Percentiles rank a stretch among this genome's conserved stretches.
These are phyloP conservation scores for Thymus quinquecostatus DNA, from an alignment of 257 asterid species.

Conservation along the genomic window DNA sequence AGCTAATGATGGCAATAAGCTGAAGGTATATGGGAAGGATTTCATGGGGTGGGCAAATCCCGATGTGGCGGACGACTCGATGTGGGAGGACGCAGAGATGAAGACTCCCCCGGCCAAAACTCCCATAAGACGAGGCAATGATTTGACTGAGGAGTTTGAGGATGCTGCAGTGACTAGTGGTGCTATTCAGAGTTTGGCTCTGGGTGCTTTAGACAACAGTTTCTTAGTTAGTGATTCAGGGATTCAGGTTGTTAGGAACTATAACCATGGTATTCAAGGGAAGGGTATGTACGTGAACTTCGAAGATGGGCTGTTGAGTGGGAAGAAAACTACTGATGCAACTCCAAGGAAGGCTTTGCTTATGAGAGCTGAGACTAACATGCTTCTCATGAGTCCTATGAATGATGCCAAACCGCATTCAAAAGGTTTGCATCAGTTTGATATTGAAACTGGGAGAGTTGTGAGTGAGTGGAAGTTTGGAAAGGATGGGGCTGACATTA, in stretches of 20 bases:
- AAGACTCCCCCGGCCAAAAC: constrained; percentile 66
- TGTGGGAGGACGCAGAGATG: constrained; percentile 86
- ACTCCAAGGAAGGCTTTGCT: constrained; percentile 93
- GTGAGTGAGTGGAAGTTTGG: constrained; percentile 95
- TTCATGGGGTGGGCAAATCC: constrained; percentile 96
- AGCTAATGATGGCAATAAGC: constrained; percentile 73
- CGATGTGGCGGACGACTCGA: constrained; percentile 81
- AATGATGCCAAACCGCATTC: constrained; percentile 65
- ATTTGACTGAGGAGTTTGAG: constrained; percentile 83
- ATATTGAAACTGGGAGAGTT: constrained; percentile 82
- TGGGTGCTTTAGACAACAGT: constrained; percentile 94
- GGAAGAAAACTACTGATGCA: constrained; percentile 35
- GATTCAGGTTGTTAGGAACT: constrained; percentile 85
- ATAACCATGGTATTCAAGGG: constrained; percentile 88
- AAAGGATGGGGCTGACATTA: constrained; percentile 90
- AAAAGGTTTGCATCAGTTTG: constrained; percentile 87
- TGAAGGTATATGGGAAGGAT: constrained; percentile 94
- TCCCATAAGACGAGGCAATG: constrained; percentile 47
- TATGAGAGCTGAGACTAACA: constrained; percentile 90
- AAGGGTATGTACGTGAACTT: constrained; percentile 85
- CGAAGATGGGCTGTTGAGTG: constrained; percentile 52
- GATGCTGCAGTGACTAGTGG: constrained; percentile 69
- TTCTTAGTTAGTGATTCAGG: constrained; percentile 87
- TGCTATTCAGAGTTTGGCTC: constrained; percentile 84
- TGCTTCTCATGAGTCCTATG: constrained; percentile 94